Conservation (phyloP, 2,329 filamentous ascomycete species). For the Pestalotiopsis sp. region DNA sequence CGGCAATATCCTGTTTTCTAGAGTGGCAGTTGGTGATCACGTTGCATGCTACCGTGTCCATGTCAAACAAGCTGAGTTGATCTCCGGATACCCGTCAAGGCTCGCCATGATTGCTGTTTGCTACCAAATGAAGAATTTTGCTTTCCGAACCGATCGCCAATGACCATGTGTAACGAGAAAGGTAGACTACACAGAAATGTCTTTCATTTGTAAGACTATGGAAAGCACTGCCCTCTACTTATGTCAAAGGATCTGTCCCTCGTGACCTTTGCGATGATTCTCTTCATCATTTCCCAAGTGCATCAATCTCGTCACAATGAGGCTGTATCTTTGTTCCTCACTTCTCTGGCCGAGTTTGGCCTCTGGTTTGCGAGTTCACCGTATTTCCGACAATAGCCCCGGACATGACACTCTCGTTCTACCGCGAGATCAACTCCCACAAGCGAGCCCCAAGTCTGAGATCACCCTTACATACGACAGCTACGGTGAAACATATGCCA, state of each 20-base stretch:
- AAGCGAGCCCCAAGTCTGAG: neutral
- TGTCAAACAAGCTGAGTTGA: neutral
- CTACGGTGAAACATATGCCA: neutral
- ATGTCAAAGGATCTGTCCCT: neutral
- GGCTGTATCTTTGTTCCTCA: neutral
- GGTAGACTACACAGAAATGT: neutral
- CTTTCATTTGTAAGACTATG: neutral
- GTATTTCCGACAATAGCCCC: neutral
- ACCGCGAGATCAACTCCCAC: neutral
- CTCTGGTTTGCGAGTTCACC: neutral
- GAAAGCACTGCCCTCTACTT: neutral
- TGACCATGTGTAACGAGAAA: neutral
- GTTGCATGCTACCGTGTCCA: neutral
- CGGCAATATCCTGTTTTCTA: neutral
- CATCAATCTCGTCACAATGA: neutral
- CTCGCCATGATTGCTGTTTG: neutral
- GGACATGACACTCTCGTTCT: neutral
- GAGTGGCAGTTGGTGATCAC: neutral
- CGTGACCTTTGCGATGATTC: neutral
- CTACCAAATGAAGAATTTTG: neutral
- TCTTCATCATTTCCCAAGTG: neutral
- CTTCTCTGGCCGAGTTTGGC: neutral
- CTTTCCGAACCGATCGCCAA: neutral
- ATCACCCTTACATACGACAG: conserved; percentile 1
- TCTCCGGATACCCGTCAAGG: neutral